Conservation (phyloP, 345 rosid genomes). For the Raphanus sativus region DNA sequence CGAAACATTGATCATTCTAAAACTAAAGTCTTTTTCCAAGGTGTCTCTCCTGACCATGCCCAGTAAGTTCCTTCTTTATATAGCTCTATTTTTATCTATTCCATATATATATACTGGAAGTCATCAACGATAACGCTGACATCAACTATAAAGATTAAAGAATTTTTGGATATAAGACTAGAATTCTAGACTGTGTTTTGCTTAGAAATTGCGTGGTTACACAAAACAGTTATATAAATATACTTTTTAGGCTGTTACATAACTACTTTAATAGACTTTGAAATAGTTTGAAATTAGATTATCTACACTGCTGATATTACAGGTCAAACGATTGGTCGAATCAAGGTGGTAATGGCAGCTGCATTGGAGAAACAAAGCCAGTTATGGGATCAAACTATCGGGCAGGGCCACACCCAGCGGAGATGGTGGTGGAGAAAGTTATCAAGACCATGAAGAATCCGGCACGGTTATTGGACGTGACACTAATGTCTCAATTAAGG, state of each 20-base stretch:
- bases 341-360: constrained; percentile 35
- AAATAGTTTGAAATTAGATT: background rate
- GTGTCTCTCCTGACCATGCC: constrained; percentile 71
- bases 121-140: background rate
- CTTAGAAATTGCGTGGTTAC: background rate
- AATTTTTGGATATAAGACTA: background rate
- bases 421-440: constrained; percentile 36
- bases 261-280: background rate
- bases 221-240: background rate
- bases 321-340: constrained; percentile 67
- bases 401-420: constrained; percentile 53
- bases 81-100: background rate
- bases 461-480: constrained; percentile 32
- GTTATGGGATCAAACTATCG: constrained; percentile 35
- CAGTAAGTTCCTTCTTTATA: constrained; percentile 37
- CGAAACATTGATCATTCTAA: constrained; percentile 43
- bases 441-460: constrained; percentile 32
- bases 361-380: constrained; percentile 50
- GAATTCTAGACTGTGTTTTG: background rate
- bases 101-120: background rate
- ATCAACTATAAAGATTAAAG: background rate
- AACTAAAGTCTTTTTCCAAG: constrained; percentile 67
- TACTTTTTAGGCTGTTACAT: background rate
- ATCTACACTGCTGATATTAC: background rate
- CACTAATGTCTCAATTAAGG: constrained; percentile 42